Evolutionary conservation across 441 rosid species (phyloP).

Genomic region (Mallotus japonicus): DNA sequence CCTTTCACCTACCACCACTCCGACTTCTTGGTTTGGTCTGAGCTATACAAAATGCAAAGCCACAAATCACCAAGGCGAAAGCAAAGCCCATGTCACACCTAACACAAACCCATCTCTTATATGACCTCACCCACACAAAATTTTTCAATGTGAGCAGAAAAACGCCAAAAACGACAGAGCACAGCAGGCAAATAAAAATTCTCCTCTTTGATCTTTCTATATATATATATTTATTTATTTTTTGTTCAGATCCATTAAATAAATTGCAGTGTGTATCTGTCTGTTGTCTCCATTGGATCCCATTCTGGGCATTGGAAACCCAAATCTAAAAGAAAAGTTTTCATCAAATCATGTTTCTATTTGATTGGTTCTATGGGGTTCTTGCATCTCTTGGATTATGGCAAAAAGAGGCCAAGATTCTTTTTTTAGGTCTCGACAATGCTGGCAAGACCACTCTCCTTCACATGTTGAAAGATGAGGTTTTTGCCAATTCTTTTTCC

Average conservation of each 20-base stretch:
- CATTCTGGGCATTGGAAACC: neutral
- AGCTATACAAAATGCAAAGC: neutral
- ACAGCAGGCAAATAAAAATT: neutral
- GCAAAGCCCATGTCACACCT: neutral
- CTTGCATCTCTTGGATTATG: conserved; percentile 78
- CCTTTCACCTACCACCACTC: neutral
- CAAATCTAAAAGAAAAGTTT: neutral
- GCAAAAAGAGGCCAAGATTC: conserved; percentile 93
- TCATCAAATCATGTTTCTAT: conserved; percentile 51
- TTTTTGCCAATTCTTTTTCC: conserved; percentile 19
- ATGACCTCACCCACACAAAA: too few species aligned
- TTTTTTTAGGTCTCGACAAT: conserved; percentile 83
- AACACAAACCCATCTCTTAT: too few species aligned
- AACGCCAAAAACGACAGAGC: conserved; percentile 11
- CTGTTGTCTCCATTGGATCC: conserved; percentile 8
- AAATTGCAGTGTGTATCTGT: neutral
- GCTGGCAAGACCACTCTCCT: conserved; percentile 92
- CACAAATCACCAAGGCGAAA: neutral
- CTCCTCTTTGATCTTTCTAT: too few species aligned
- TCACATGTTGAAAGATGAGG: conserved; percentile 94
- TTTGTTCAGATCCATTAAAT: conserved; percentile 8
- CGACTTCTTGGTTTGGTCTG: neutral
- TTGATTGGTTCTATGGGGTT: conserved; percentile 88
- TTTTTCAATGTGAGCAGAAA: neutral
- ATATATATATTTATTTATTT: too few species aligned